Evolutionary conservation across 1,139 yeast species (phyloP).

Genomic region (Arxiozyma telluris): DNA sequence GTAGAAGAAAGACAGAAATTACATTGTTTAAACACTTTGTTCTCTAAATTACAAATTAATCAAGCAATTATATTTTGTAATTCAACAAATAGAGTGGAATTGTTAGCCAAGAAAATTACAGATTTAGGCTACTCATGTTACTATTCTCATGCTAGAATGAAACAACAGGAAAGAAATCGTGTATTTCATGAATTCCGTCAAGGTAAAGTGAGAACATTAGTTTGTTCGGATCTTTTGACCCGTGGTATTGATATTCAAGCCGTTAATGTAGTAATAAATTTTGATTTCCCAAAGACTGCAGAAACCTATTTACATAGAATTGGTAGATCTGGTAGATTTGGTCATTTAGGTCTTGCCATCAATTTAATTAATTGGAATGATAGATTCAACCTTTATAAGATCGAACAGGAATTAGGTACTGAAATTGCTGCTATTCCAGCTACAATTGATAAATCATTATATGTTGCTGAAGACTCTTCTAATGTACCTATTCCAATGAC

Average conservation of each 20-base stretch:
- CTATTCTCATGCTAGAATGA: constrained; percentile 96
- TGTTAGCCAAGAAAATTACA: constrained; percentile 89
- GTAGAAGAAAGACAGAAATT: constrained; percentile 94
- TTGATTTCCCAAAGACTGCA: constrained; percentile 96
- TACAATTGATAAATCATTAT: constrained; percentile 74
- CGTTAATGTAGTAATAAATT: constrained; percentile 93
- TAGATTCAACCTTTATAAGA: constrained; percentile 83
- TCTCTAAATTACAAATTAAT: constrained; percentile 88
- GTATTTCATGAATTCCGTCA: constrained; percentile 98
- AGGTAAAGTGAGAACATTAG: constrained; percentile 94
- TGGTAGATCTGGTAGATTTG: constrained; percentile 98
- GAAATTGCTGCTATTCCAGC: constrained; percentile 96
- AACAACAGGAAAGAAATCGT: constrained; percentile 93
- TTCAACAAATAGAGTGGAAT: constrained; percentile 91
- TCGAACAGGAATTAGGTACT: constrained; percentile 95
- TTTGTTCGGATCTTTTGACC: constrained; percentile 90
- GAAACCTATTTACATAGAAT: constrained; percentile 97
- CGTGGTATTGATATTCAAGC: constrained; percentile 99
- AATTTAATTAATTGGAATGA: constrained; percentile 96
- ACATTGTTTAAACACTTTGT: constrained; percentile 89
- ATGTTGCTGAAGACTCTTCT: constrained; percentile 73
- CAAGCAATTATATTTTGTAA: constrained; percentile 96
- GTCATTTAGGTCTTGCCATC: constrained; percentile 95
- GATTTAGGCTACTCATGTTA: constrained; percentile 95
- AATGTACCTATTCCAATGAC: constrained; percentile 85